Percentiles rank a stretch among this genome's conserved stretches.
phyloP scores from a whole-genome alignment of 2,329 filamentous ascomycete species.

The Aspergillus puulaauensis region DNA sequence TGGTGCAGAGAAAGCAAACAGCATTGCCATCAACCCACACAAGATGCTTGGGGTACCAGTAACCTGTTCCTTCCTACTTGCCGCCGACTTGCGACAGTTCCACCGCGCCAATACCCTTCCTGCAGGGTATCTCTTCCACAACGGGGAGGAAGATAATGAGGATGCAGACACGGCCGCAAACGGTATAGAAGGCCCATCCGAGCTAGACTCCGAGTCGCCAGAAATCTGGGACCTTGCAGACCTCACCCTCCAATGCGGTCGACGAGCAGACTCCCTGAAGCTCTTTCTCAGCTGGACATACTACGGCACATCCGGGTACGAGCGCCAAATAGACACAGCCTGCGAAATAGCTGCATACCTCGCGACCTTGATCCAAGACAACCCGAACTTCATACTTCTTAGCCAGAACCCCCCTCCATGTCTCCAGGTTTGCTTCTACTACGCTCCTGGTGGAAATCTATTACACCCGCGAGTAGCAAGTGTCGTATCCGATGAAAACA shows the following conservation, averaged over 20 bases:
- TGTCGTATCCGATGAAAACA: conserved; percentile 32
- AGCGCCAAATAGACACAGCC: conserved; percentile 66
- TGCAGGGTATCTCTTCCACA: conserved; percentile 83
- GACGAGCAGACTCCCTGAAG: conserved; percentile 81
- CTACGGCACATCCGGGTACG: conserved; percentile 76
- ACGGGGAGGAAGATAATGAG: conserved; percentile 44
- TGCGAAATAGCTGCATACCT: conserved; percentile 71
- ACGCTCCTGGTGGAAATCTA: conserved; percentile 60
- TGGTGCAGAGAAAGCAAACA: conserved; percentile 74
- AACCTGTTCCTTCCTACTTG: conserved; percentile 87
- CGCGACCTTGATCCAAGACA: conserved; percentile 56
- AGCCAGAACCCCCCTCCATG: conserved; percentile 78
- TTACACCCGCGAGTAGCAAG: conserved; percentile 32
- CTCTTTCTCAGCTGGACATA: conserved; percentile 87
- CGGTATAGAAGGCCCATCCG: conserved; percentile 15
- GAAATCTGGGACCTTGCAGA: conserved; percentile 89
- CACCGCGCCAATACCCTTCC: conserved; percentile 81
- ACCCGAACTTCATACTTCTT: conserved; percentile 67
- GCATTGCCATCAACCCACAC: conserved; percentile 86
- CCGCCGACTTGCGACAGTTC: conserved; percentile 72
- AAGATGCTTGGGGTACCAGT: conserved; percentile 94
- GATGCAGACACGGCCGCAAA: conserved; percentile 32
- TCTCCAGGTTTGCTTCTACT: conserved; percentile 94
- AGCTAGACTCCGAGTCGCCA: conserved; percentile 33
- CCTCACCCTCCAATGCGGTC: conserved; percentile 88